Conservation (phyloP, 225 moss, liverwort and hornwort genomes). For the Asterella californica region DNA sequence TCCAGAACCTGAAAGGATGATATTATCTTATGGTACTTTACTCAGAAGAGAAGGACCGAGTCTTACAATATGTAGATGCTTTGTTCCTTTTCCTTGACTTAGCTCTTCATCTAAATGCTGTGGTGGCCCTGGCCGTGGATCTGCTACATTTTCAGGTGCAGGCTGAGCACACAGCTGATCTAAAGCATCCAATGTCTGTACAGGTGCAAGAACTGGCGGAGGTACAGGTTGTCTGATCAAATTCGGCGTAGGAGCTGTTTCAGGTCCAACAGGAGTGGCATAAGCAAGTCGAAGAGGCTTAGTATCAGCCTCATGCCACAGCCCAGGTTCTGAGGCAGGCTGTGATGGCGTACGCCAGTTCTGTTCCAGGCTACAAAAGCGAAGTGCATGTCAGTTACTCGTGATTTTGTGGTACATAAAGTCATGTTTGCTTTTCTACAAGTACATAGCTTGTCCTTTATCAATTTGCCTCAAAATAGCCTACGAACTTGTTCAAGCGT, state of each 20-base stretch:
- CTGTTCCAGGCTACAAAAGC: slow-evolving; percentile 72
- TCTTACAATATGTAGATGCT: slow-evolving; percentile 85
- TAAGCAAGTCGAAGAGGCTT: slow-evolving; percentile 19
- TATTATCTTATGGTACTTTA: background rate
- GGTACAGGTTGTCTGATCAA: slow-evolving; percentile 93
- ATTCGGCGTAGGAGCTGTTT: slow-evolving; percentile 59
- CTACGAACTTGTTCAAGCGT: background rate
- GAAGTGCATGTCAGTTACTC: slow-evolving; percentile 32
- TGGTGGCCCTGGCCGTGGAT: slow-evolving; percentile 92
- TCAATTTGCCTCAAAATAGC: background rate
- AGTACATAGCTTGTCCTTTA: background rate
- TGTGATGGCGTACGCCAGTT: slow-evolving; percentile 62
- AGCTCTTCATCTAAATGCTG: slow-evolving; percentile 60
- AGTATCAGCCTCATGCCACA: slow-evolving; percentile 52
- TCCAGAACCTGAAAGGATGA: background rate
- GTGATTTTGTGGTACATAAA: slow-evolving; percentile 15
- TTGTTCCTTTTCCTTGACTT: slow-evolving; percentile 66
- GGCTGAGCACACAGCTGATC: slow-evolving; percentile 52
- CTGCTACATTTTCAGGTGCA: slow-evolving; percentile 77
- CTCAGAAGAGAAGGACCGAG: background rate
- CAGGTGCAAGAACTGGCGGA: slow-evolving; percentile 82
- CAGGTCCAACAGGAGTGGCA: slow-evolving; percentile 49
- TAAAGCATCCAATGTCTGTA: slow-evolving; percentile 57
- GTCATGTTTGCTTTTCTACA: background rate
- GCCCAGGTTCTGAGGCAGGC: slow-evolving; percentile 58